Conservation (phyloP, 2,329 filamentous ascomycete species). For the Epichloe aotearoae region DNA sequence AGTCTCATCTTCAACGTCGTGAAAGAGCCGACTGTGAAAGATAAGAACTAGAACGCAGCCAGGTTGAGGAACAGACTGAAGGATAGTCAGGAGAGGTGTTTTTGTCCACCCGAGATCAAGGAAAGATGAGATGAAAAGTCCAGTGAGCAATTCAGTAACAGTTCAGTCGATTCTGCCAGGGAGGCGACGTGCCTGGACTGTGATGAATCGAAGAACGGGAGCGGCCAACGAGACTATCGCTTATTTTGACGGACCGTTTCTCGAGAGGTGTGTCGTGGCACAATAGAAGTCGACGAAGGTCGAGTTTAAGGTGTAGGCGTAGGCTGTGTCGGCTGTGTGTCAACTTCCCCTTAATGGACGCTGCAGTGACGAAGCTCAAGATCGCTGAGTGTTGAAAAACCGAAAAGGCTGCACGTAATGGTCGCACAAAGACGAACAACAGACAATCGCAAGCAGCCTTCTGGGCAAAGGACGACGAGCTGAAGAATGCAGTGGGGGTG, state of each 20-base stretch:
- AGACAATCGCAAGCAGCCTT: background rate
- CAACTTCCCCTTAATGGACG: background rate
- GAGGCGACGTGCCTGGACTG: conserved; percentile 4
- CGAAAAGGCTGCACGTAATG: background rate
- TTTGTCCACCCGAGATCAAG: background rate
- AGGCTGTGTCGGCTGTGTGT: background rate
- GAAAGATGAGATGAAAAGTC: background rate
- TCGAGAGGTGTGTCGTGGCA: background rate
- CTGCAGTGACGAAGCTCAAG: background rate
- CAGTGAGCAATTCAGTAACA: background rate
- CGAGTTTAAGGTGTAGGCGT: background rate
- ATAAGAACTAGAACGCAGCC: background rate
- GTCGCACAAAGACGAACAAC: background rate
- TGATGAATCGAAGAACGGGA: background rate
- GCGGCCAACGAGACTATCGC: background rate
- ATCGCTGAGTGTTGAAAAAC: background rate
- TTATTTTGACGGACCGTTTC: background rate
- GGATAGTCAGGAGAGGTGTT: background rate
- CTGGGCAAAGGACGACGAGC: conserved; percentile 8
- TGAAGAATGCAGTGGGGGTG: conserved; percentile 14
- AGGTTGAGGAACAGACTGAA: background rate
- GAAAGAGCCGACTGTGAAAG: background rate
- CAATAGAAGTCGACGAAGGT: background rate
- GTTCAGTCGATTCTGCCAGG: conserved; percentile 15
- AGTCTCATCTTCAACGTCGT: conserved; percentile 17